Evolutionary conservation across 768 basidiomycete species (phyloP).

Genomic region (Agaricus blazei): DNA sequence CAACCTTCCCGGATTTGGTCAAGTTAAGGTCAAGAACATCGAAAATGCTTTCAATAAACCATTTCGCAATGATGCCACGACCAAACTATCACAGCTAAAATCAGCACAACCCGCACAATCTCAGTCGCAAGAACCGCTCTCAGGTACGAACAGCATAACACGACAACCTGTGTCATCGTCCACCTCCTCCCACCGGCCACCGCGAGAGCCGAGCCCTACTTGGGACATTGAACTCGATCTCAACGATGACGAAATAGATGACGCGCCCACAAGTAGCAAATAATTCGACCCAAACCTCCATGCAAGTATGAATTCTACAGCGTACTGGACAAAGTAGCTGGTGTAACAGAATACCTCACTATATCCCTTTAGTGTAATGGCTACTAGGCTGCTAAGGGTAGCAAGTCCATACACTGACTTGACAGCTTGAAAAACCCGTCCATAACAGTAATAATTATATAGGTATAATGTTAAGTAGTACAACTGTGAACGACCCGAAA

Average conservation of each 20-base stretch:
- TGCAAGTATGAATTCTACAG: too few relatives aligned
- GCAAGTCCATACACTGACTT: too few relatives aligned
- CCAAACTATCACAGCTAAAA: constrained; percentile 20
- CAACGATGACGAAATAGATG: constrained; percentile 16
- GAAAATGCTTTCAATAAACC: constrained; percentile 90
- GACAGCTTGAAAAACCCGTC: too few relatives aligned
- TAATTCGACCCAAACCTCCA: too few relatives aligned
- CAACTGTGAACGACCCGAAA: neutral
- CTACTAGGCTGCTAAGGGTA: too few relatives aligned
- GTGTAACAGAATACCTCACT: too few relatives aligned
- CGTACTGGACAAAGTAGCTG: too few relatives aligned
- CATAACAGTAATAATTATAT: neutral
- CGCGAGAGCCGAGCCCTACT: constrained; percentile 47
- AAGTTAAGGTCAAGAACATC: constrained; percentile 87
- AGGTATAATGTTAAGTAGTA: too few relatives aligned
- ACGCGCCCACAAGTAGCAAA: neutral
- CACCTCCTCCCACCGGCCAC: constrained; percentile 8
- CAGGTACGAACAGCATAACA: neutral
- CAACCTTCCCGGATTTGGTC: constrained; percentile 88
- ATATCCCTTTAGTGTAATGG: too few relatives aligned
- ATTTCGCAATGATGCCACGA: constrained; percentile 66
- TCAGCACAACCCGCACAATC: constrained; percentile 7
- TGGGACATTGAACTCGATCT: constrained; percentile 75
- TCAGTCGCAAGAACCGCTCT: constrained; percentile 7
- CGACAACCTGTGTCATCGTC: neutral